phyloP scores from a whole-genome alignment of 139 green algal genomes.

The Raphidocelis subcapitata region DNA sequence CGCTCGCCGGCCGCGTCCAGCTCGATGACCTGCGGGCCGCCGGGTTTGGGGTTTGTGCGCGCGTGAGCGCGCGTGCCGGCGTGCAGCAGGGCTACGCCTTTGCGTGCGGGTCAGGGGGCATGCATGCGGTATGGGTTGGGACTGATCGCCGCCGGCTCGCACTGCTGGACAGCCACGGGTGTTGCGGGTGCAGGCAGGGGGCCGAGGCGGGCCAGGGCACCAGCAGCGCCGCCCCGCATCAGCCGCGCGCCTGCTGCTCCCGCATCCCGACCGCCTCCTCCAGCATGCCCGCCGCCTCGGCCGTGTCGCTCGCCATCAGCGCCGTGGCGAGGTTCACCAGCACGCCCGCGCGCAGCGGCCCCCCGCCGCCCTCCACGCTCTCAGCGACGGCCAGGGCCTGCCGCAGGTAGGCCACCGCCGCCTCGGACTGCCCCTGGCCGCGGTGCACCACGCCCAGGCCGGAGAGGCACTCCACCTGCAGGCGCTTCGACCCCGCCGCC shows the following conservation, averaged over 20 bases:
- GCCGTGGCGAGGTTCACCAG: conserved; percentile 38
- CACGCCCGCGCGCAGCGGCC: conserved; percentile 27
- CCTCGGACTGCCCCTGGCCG: conserved; percentile 1
- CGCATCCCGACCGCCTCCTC: conserved; percentile 32
- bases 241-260: conserved; percentile 23
- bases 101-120: too few species aligned
- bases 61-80: background rate
- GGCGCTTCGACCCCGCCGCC: conserved; percentile 9
- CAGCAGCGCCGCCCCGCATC: background rate
- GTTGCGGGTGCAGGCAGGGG: too few species aligned
- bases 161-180: too few species aligned
- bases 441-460: conserved; percentile 39
- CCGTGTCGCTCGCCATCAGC: conserved; percentile 29
- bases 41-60: background rate
- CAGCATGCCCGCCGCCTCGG: conserved; percentile 23
- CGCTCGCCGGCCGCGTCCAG: conserved; percentile 36
- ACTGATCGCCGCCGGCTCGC: too few species aligned
- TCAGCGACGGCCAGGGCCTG: conserved; percentile 50
- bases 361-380: conserved; percentile 7
- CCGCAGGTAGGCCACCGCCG: conserved; percentile 21
- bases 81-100: background rate
- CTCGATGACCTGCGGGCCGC: conserved; percentile 19
- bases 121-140: too few species aligned
- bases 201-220: too few species aligned
- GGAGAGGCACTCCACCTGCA: conserved; percentile 44